phyloP scores from a whole-genome alignment of 2,329 filamentous ascomycete species.

The Apiospora rasikravindrae region DNA sequence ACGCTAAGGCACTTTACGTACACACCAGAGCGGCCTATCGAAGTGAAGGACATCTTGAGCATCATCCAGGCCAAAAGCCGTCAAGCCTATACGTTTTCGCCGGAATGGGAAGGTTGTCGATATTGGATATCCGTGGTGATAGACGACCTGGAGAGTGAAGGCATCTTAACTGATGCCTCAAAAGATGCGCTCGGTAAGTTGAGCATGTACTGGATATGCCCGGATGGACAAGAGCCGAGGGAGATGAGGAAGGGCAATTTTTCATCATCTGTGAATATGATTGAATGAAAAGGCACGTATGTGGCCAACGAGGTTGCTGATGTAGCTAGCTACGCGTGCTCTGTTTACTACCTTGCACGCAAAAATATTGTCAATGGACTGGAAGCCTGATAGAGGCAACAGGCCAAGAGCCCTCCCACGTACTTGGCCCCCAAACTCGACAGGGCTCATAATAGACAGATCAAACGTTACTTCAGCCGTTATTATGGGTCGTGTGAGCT shows the following conservation, averaged over 20 bases:
- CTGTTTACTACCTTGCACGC: too few species aligned
- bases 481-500: too few species aligned
- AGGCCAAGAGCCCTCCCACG: too few species aligned
- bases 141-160: background rate
- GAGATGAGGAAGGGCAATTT: background rate
- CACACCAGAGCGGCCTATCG: background rate
- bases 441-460: too few species aligned
- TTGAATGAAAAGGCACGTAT: too few species aligned
- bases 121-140: background rate
- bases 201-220: background rate
- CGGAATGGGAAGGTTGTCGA: background rate
- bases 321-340: too few species aligned
- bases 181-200: background rate
- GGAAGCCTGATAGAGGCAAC: too few species aligned
- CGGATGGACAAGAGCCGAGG: background rate
- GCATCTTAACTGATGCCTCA: background rate
- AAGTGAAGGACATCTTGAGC: background rate
- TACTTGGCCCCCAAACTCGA: too few species aligned
- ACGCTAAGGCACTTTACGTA: background rate
- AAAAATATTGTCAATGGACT: too few species aligned
- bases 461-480: too few species aligned
- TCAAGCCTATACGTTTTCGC: background rate
- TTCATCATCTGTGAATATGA: background rate
- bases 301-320: too few species aligned
- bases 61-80: background rate